A percentile compares a stretch with the other conserved stretches of the same genome.
phyloP scores from a whole-genome alignment of 2,329 filamentous ascomycete species.

The Colletotrichum cereale region DNA sequence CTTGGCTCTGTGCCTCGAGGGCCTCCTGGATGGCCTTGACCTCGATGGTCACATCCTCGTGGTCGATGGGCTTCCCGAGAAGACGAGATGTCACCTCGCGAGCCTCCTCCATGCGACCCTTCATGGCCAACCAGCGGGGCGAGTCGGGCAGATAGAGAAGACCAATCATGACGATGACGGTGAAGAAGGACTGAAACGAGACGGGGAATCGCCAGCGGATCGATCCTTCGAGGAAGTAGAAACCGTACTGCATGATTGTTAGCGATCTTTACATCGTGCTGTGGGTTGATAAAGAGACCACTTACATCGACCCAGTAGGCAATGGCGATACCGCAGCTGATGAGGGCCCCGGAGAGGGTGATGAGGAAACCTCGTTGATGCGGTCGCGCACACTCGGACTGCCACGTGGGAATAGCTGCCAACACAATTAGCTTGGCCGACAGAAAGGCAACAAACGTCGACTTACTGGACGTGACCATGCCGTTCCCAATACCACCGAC shows the following conservation, averaged over 20 bases:
- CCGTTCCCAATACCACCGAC: slow-evolving; percentile 47
- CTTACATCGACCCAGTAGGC: slow-evolving; percentile 48
- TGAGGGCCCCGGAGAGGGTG: slow-evolving; percentile 46
- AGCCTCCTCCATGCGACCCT: slow-evolving; percentile 47
- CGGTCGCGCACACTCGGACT: slow-evolving; percentile 47
- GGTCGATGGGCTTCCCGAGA: slow-evolving; percentile 44
- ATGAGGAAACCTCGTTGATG: slow-evolving; percentile 47
- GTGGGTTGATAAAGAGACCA: not conserved
- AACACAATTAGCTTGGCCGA: not conserved
- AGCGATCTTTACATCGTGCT: not conserved
- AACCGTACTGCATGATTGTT: slow-evolving; percentile 43
- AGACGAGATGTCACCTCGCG: slow-evolving; percentile 45
- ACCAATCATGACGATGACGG: slow-evolving; percentile 48
- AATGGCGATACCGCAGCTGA: slow-evolving; percentile 48
- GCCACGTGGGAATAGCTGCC: slow-evolving; percentile 47
- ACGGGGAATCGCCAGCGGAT: slow-evolving; percentile 52
- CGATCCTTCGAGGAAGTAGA: slow-evolving; percentile 48
- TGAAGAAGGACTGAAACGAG: slow-evolving; percentile 48
- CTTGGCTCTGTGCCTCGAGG: slow-evolving; percentile 45
- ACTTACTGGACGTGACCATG: slow-evolving; percentile 46
- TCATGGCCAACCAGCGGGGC: slow-evolving; percentile 53
- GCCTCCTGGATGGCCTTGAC: slow-evolving; percentile 43
- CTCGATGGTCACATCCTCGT: slow-evolving; percentile 44
- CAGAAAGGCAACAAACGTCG: no score
- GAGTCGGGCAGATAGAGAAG: slow-evolving; percentile 52